Evolutionary conservation across 2,329 filamentous ascomycete species (phyloP).

Genomic region (Aspergillus sp.): DNA sequence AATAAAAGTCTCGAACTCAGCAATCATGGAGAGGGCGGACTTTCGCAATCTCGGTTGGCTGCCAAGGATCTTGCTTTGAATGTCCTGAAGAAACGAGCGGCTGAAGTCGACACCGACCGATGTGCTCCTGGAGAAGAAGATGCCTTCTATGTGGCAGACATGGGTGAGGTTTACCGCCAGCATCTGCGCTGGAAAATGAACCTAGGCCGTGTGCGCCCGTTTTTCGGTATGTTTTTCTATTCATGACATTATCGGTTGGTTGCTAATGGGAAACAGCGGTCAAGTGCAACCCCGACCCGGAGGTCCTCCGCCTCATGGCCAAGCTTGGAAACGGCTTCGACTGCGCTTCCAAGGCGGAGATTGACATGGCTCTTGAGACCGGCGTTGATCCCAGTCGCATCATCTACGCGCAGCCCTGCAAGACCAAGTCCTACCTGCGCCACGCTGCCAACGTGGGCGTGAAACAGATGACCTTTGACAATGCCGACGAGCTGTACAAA

Average conservation of each 20-base stretch:
- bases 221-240: constrained; percentile 70
- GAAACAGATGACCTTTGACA: constrained; percentile 99
- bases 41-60: constrained; percentile 43
- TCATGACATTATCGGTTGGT: not conserved
- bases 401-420: constrained; percentile 99
- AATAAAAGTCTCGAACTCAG: constrained; percentile 31
- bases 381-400: constrained; percentile 86
- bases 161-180: constrained; percentile 98
- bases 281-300: constrained; percentile 96
- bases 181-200: constrained; percentile 97
- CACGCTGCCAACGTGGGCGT: constrained; percentile 82
- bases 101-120: constrained; percentile 78
- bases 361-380: constrained; percentile 82
- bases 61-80: constrained; percentile 83
- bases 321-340: constrained; percentile 93
- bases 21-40: constrained; percentile 48
- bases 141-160: constrained; percentile 96
- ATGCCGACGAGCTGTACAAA: constrained; percentile 96
- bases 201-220: constrained; percentile 86
- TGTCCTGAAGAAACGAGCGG: constrained; percentile 81
- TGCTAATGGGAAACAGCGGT: constrained; percentile 61
- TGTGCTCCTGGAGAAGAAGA: constrained; percentile 95
- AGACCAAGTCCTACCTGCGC: constrained; percentile 96
- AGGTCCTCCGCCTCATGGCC: constrained; percentile 83
- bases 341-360: constrained; percentile 96